Percentiles rank a stretch among this genome's conserved stretches.
These are phyloP conservation scores for Geotrichum fermentans DNA, from an alignment of 1,139 yeast species.

Conservation along the genomic window DNA sequence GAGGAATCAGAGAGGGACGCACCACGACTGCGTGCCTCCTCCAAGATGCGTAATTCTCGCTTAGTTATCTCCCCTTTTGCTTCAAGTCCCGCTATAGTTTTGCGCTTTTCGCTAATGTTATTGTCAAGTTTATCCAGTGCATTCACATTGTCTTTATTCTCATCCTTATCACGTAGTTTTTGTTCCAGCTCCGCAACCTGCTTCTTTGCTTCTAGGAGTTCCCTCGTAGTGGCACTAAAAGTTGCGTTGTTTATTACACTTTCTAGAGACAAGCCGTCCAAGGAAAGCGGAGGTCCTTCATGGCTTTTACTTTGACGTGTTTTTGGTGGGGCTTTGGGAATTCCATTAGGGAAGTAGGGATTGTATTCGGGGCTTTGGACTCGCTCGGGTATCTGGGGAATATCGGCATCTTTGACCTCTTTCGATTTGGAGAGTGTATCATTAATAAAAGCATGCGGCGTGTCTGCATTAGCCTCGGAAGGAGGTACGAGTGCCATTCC, in stretches of 20 bases:
- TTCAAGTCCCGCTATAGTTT: conserved; percentile 37
- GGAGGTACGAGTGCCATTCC: background rate
- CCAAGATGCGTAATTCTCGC: conserved; percentile 32
- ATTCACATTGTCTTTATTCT: too few relatives aligned
- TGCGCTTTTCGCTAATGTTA: conserved; percentile 34
- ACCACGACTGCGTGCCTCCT: conserved; percentile 22
- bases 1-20: conserved; percentile 23
- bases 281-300: background rate
- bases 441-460: conserved; percentile 13
- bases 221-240: conserved; percentile 20
- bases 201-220: conserved; percentile 33
- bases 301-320: background rate
- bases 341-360: conserved; percentile 16
- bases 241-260: conserved; percentile 4
- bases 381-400: conserved; percentile 2
- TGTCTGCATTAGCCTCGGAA: background rate
- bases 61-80: conserved; percentile 34
- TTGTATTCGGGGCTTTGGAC: background rate
- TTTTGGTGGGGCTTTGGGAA: background rate
- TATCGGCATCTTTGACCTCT: background rate
- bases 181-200: conserved; percentile 36
- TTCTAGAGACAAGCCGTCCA: conserved; percentile 9
- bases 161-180: conserved; percentile 24
- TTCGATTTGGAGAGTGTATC: background rate
- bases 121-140: conserved; percentile 30